These are phyloP conservation scores for Chaetothyriales sp. DNA, from an alignment of 2,329 filamentous ascomycete genomes.

Conservation along the genomic window DNA sequence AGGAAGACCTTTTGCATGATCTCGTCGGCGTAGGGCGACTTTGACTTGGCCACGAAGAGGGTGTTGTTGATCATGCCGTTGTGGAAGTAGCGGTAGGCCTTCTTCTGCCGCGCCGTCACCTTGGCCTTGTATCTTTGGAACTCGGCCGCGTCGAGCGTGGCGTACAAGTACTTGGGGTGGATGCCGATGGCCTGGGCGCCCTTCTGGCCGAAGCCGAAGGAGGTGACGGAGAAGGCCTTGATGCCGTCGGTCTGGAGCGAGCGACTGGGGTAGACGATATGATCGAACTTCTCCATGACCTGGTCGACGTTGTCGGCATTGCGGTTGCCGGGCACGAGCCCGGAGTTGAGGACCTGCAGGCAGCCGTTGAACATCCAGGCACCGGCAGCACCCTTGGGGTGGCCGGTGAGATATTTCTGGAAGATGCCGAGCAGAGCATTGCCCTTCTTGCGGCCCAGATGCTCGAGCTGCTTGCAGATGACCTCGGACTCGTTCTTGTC, in stretches of 20 bases:
- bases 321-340: slow-evolving; percentile 88
- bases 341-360: slow-evolving; percentile 85
- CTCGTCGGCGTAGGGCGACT: slow-evolving; percentile 77
- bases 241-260: slow-evolving; percentile 94
- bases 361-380: slow-evolving; percentile 99
- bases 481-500: slow-evolving; percentile 99
- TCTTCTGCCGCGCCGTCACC: slow-evolving; percentile 91
- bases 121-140: slow-evolving; percentile 74
- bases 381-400: slow-evolving; percentile 97
- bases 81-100: slow-evolving; percentile 97
- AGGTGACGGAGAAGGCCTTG: slow-evolving; percentile 97
- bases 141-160: slow-evolving; percentile 74
- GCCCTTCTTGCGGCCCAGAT: slow-evolving; percentile 89
- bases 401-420: slow-evolving; percentile 97
- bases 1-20: slow-evolving; percentile 81
- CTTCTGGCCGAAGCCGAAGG: slow-evolving; percentile 98
- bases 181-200: slow-evolving; percentile 94
- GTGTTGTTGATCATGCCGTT: slow-evolving; percentile 96
- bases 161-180: slow-evolving; percentile 90
- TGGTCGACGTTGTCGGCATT: slow-evolving; percentile 97
- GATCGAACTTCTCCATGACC: slow-evolving; percentile 93
- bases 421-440: slow-evolving; percentile 94
- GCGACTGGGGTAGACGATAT: slow-evolving; percentile 92
- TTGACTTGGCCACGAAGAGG: slow-evolving; percentile 88
- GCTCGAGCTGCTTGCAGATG: slow-evolving; percentile 88